Evolutionary conservation across 768 basidiomycete genomes (phyloP).

Genomic region (Strobilomyces confusus): DNA sequence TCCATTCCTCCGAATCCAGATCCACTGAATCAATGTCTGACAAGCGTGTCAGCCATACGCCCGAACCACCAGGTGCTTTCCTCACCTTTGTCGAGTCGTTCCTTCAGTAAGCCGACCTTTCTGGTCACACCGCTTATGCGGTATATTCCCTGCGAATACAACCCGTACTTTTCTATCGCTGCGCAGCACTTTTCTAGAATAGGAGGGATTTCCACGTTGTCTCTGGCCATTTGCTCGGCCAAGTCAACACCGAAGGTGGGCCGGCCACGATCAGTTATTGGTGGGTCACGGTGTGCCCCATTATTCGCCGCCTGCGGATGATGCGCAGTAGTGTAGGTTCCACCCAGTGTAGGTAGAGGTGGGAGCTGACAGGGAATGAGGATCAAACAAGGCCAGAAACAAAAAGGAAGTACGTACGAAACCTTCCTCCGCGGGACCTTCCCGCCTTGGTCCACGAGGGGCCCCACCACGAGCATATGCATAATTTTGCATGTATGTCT

Average conservation of each 20-base stretch:
- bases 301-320: conserved; percentile 23
- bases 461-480: conserved; percentile 77
- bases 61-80: neutral
- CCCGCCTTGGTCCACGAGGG: conserved; percentile 73
- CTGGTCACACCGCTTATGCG: conserved; percentile 89
- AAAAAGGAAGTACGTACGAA: conserved; percentile 61
- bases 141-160: conserved; percentile 86
- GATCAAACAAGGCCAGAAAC: conserved; percentile 2
- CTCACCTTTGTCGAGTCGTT: conserved; percentile 80
- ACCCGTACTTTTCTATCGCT: conserved; percentile 88
- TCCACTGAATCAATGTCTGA: conserved; percentile 84
- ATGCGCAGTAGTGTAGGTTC: conserved; percentile 26
- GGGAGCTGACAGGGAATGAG: conserved; percentile 45
- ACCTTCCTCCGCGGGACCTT: conserved; percentile 88
- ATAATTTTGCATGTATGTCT: conserved; percentile 96
- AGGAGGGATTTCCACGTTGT: conserved; percentile 83
- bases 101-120: conserved; percentile 78
- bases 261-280: conserved; percentile 53
- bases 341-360: conserved; percentile 47
- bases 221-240: conserved; percentile 88
- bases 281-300: conserved; percentile 28
- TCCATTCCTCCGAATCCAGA: conserved; percentile 86
- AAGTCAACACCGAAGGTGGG: conserved; percentile 95
- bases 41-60: conserved; percentile 20
- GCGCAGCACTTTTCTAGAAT: conserved; percentile 86